phyloP scores from a whole-genome alignment of 805 yeast species.

The Ogataea naganishii region DNA sequence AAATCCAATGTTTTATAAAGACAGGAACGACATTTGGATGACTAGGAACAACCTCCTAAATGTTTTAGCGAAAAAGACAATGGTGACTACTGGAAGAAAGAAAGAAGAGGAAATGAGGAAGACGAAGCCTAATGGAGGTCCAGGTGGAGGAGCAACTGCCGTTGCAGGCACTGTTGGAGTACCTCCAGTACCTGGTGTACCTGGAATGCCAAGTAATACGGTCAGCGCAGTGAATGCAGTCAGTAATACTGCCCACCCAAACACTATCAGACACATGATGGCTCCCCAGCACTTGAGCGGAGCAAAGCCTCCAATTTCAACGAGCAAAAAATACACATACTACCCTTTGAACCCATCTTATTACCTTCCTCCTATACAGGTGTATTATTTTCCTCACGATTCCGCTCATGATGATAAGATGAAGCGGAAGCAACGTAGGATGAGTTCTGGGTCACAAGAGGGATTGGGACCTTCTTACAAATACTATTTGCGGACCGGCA shows the following conservation, averaged over 20 bases:
- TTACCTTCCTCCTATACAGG: constrained; percentile 39
- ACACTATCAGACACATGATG: too few species aligned
- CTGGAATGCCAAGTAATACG: too few species aligned
- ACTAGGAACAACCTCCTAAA: too few species aligned
- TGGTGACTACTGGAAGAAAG: neutral
- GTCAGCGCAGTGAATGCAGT: too few species aligned
- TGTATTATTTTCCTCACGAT: constrained; percentile 40
- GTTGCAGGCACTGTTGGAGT: too few species aligned
- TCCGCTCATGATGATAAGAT: constrained; percentile 27
- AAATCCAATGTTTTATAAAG: constrained; percentile 52
- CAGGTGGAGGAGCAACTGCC: too few species aligned
- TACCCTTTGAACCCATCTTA: constrained; percentile 39
- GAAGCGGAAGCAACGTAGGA: too few species aligned
- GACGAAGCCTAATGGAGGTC: neutral
- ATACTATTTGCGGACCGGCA: neutral
- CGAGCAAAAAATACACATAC: constrained; percentile 29
- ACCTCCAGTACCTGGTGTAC: too few species aligned
- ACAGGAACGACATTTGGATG: constrained; percentile 40
- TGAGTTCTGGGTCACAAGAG: too few species aligned
- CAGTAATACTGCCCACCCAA: too few species aligned
- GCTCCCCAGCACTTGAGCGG: too few species aligned
- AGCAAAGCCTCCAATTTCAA: too few species aligned
- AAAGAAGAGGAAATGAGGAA: neutral
- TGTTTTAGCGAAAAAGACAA: neutral
- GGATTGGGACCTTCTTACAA: constrained; percentile 3